Conservation (phyloP, 2,329 filamentous ascomycete species). For the Diplodia intermedia region DNA sequence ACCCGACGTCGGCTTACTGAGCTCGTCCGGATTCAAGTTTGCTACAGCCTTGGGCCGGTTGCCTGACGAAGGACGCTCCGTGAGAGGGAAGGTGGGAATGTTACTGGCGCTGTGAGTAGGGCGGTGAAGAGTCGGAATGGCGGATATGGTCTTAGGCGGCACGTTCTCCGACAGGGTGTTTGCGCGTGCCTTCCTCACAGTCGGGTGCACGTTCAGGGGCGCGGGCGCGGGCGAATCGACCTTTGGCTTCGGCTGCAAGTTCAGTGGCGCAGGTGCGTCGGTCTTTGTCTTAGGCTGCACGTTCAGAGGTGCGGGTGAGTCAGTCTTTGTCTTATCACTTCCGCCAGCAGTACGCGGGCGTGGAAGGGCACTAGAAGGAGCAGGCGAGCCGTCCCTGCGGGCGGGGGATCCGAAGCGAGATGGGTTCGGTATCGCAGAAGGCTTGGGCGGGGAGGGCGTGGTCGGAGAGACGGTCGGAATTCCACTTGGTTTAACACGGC, state of each 20-base stretch:
- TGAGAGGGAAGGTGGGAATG: slow-evolving; percentile 16
- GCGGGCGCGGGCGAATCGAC: slow-evolving; percentile 12
- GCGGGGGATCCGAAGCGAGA: slow-evolving; percentile 53
- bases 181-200: slow-evolving; percentile 17
- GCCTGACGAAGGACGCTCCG: slow-evolving; percentile 26
- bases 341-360: slow-evolving; percentile 8
- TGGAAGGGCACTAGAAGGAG: slow-evolving; percentile 24
- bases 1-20: slow-evolving; percentile 35
- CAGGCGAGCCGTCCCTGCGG: slow-evolving; percentile 54
- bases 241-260: background rate
- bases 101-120: slow-evolving; percentile 20
- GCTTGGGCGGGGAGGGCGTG: slow-evolving; percentile 48
- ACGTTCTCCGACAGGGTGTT: slow-evolving; percentile 27
- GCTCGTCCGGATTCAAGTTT: slow-evolving; percentile 30
- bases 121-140: slow-evolving; percentile 23
- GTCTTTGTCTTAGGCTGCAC: slow-evolving; percentile 3
- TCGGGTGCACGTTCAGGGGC: background rate
- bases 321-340: background rate
- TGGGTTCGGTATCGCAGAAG: slow-evolving; percentile 49
- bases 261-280: slow-evolving; percentile 9
- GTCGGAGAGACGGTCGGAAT: slow-evolving; percentile 39
- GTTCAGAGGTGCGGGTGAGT: slow-evolving; percentile 9
- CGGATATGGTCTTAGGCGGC: slow-evolving; percentile 14
- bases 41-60: slow-evolving; percentile 51
- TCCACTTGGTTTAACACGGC: slow-evolving; percentile 36